Base-by-base conservation (phyloP, 2,329 filamentous ascomycete genomes). In the Pyrenochaeta sp. region DNA sequence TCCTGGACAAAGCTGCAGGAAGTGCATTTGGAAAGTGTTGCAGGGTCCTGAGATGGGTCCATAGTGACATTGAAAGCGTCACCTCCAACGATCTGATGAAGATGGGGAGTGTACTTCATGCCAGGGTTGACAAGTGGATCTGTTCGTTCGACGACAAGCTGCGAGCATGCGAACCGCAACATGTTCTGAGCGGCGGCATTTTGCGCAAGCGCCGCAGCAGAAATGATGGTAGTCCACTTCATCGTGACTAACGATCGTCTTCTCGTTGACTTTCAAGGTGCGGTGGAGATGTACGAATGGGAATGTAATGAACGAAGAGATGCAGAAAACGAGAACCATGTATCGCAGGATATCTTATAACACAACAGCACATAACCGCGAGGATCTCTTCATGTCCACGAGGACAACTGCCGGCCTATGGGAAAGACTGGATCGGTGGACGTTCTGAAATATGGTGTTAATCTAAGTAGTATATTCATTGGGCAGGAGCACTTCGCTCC, bases 111-210 rank as follows among this genome's bases (percentile, higher is more conserved):
- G 60, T 67, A 73, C 48, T 68, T 71, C 58, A 71, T 68, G 29
- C 70, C 69, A 2, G 69, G 70, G 51, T 73, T 72, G 56, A 73
- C 69, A 29, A 72, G 61, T 35, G 69, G 69, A 57, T 73, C 69
- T 17, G 65, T 68, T 45, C 69, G 64, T 51, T 73, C 70, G 50
- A 72, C 69, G 37, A 73, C 70, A 11, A 73, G 60, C 55, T 72
- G 70, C 30, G 70, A 73, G 63, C 70, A 73, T 18, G 70, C 68
- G 33, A 72, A 73, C 41, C 69, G 68, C 53, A 73, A 58, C 70
- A 73, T 73, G 23, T 62, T 66, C 43, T 68, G 64, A 40, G 68
- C 68, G 39, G 61, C 59, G 27, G 51, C 65, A 55, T 69, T 62
- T 36, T 64, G 57, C 37, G 59, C 52, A 17, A 72, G 56, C 11